Base-by-base conservation (phyloP, 2,329 filamentous ascomycete genomes). In the Penicillium sp. region DNA sequence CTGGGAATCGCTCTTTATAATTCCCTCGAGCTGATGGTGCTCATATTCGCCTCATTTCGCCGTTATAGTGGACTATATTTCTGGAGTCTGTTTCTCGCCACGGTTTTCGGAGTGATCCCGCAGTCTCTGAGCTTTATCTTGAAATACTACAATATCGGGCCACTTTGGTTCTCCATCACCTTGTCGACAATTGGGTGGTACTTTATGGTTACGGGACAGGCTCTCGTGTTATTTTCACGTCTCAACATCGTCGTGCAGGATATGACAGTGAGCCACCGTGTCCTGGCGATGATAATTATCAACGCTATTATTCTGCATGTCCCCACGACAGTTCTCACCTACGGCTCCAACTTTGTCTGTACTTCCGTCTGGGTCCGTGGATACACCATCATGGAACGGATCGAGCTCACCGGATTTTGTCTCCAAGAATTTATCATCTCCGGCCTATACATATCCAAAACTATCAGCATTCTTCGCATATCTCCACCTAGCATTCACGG, bases 241-340 rank as follows among this genome's bases (percentile, higher is more conserved):
- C 52, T 54, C 14, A 49, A 54, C n/a, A 49, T 54, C 21, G 51
- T 53, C 21, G 47, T 59, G 8, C 44, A 54, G n/a, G 52, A 59
- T 33, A 43, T 48, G 16, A 45, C 24, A 4, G 40, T 59, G 16
- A 36, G 49, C 13, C 48, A 47, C 28, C 51, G 54, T 11, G 51
- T 56, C 11, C 40, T 56, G 2, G 48, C 48, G 10, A 54, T 56
- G 48, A 54, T 59, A 9, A 59, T 59, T 14, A 43, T 52, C 48
- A 53, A 56, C 23, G 51, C 56, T 0, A 50, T 59, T 18, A 26
- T 56, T 14, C 29, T 59, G 3, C 54, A 52, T 10, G 79, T 79
- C 0, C 73, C 78, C 1, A 80, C 79, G 3, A 79, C 77, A 1
- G 75, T 84, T 1, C 67, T 85, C 23, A 78, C 79, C 5, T 83